Evolutionary conservation across 1,284 basidiomycete genomes (phyloP), one percentile per base, ranked within the genome.

Genomic region (Moesziomyces sp.): DNA sequence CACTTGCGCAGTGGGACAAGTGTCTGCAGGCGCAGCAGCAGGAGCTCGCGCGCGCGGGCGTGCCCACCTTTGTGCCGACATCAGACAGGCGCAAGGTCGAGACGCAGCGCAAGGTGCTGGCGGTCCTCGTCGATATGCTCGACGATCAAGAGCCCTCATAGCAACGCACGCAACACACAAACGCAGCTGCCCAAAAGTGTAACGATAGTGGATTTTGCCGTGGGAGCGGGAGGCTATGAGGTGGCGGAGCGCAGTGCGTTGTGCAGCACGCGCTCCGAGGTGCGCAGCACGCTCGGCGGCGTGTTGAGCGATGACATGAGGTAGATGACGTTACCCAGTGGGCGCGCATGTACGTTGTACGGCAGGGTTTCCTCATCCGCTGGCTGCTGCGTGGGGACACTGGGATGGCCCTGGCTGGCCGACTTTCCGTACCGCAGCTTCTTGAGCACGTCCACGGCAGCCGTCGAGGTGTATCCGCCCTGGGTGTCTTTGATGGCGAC

Each of bases 231-330:
- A 21, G 21, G 35, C 26, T 48, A 50, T 21, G 38, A 13, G 26
- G 38, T n/a, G 19, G 54, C 53, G 23, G 66, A 46, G 9, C 35
- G 24, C 24, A 73, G 54, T 8, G 67, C 72, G 0, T 51, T 38
- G 48, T 34, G 35, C 23, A 74, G 42, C 28, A 67, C 30, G 52
- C 52, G 43, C 46, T 74, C 84, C 16, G 86, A 69, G 0, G 52
- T 50, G 5, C 80, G 47, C 9, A 86, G 61, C 30, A 84, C 81
- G 5, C 68, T 57, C 0, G 53, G 10, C 3, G 81, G 75, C 19
- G 92, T 93, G 79, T 94, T 94, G 46, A 98, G 87, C 85, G 92
- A 95, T 7, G 90, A 91, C 89, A 99, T 97, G 84, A 97, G 91
- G 85, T 99, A 99, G 13, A 92, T 91, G 11, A 97, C 91, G 78